phyloP scores from a whole-genome alignment of 305 asterid species.

The Fraxinus velutina region DNA sequence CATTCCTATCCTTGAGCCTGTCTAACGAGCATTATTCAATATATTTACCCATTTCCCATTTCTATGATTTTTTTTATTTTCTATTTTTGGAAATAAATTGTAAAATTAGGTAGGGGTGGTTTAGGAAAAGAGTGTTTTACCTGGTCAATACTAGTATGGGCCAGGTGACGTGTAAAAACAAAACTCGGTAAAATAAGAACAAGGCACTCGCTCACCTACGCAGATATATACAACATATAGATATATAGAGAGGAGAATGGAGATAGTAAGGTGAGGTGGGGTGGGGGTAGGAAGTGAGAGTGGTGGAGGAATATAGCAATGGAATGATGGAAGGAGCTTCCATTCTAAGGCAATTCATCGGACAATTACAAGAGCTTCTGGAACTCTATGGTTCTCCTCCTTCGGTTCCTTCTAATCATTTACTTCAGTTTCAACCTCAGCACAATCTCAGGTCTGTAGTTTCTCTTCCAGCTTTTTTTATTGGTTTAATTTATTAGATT shows the following conservation, averaged over 20 bases:
- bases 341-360: constrained; percentile 92
- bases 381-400: constrained; percentile 62
- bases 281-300: constrained; percentile 16
- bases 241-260: constrained; percentile 12
- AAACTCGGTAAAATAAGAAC: constrained; percentile 31
- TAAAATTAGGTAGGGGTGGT: constrained; percentile 21
- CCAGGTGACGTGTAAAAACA: constrained; percentile 44
- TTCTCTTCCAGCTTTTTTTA: not conserved
- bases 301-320: constrained; percentile 23
- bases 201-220: constrained; percentile 18
- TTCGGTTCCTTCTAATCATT: constrained; percentile 48
- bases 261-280: constrained; percentile 20
- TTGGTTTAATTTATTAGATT: not conserved
- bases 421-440: constrained; percentile 42
- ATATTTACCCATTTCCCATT: not conserved
- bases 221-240: constrained; percentile 27
- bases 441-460: constrained; percentile 9
- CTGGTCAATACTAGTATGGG: constrained; percentile 46
- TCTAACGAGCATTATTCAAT: too few species aligned
- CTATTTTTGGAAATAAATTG: not conserved
- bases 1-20: too few species aligned
- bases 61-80: not conserved
- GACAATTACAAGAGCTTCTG: constrained; percentile 65
- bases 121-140: constrained; percentile 51
- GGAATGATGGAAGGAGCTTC: constrained; percentile 62